phyloP scores from a whole-genome alignment of 2,329 filamentous ascomycete species.

The Pestalotiopsis sp. region DNA sequence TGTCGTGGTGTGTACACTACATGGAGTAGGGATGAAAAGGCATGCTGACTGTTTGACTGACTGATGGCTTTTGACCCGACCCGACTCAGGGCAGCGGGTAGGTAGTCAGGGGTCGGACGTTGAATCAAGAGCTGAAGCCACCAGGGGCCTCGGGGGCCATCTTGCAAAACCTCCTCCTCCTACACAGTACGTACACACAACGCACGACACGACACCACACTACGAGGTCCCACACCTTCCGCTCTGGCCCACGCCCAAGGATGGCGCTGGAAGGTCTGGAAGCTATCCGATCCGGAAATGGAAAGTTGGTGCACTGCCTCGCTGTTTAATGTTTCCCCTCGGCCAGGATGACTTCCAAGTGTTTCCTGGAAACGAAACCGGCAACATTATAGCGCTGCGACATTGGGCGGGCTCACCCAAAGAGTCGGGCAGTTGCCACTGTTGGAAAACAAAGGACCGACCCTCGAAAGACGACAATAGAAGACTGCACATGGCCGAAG shows the following conservation, averaged over 20 bases:
- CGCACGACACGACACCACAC: not conserved
- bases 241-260: not conserved
- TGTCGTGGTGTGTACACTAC: not conserved
- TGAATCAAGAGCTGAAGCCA: not conserved
- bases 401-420: not conserved
- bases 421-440: not conserved
- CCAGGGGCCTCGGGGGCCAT: not conserved
- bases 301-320: not conserved
- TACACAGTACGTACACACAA: not conserved
- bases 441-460: not conserved
- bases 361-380: not conserved
- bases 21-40: not conserved
- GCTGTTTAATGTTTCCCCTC: not conserved
- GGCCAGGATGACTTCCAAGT: not conserved
- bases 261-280: not conserved
- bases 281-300: not conserved
- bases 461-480: not conserved
- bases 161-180: not conserved
- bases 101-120: not conserved
- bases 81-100: not conserved
- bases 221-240: not conserved
- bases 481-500: not conserved
- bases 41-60: not conserved
- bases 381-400: not conserved
- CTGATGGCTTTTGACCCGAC: not conserved